Percentiles rank a stretch among this genome's conserved stretches.
Evolutionary conservation across 495 filamentous ascomycete species (phyloP).

Genomic region (Aspergillus hancockii): DNA sequence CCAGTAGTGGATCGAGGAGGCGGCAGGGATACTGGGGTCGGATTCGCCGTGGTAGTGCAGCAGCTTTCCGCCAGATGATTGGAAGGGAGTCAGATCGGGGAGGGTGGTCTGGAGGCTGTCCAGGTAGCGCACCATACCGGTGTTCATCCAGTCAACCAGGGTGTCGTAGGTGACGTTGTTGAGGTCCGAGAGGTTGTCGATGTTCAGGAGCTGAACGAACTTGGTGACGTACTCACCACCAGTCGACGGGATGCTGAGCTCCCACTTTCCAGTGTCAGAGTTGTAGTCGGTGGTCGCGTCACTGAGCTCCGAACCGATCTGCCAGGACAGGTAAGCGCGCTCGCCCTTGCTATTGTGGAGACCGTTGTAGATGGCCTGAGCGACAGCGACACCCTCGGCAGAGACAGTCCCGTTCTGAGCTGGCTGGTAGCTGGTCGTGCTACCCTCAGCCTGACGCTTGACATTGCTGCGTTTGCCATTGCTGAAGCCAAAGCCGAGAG

Average conservation of each 20-base stretch:
- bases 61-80: conserved; percentile 45
- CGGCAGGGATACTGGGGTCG: conserved; percentile 49
- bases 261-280: conserved; percentile 22
- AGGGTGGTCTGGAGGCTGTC: conserved; percentile 35
- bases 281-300: conserved; percentile 30
- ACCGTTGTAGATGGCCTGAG: conserved; percentile 34
- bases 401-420: conserved; percentile 34
- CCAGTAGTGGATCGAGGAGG: conserved; percentile 51
- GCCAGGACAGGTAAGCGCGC: conserved; percentile 37
- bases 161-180: conserved; percentile 51
- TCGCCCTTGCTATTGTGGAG: conserved; percentile 33
- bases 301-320: conserved; percentile 29
- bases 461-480: conserved; percentile 29
- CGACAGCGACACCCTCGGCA: conserved; percentile 30
- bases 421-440: conserved; percentile 31
- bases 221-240: conserved; percentile 30
- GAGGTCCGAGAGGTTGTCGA: conserved; percentile 32
- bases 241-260: conserved; percentile 22
- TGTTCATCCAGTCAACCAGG: conserved; percentile 46
- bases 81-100: conserved; percentile 47
- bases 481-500: conserved; percentile 38
- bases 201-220: conserved; percentile 27
- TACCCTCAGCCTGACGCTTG: conserved; percentile 32
- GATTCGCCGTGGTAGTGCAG: conserved; percentile 56
- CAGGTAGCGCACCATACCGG: conserved; percentile 29